These are phyloP conservation scores for Phaeotremella skinneri DNA, from an alignment of 768 basidiomycete species.

Conservation along the genomic window DNA sequence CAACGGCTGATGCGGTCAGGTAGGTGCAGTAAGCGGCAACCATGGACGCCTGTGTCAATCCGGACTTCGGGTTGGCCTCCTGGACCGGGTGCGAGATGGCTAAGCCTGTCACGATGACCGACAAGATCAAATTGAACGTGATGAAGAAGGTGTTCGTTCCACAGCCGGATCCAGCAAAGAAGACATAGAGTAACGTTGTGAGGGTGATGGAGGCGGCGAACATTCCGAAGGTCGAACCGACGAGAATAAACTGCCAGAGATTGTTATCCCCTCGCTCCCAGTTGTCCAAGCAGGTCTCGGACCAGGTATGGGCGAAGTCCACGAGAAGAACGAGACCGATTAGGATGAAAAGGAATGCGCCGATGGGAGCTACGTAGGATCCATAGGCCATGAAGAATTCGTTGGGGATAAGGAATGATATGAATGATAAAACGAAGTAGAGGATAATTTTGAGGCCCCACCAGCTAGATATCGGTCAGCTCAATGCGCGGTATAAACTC, in stretches of 20 bases:
- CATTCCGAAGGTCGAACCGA: slow-evolving; percentile 86
- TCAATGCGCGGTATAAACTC: not conserved
- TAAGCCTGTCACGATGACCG: slow-evolving; percentile 72
- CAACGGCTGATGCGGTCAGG: slow-evolving; percentile 86
- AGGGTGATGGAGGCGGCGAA: slow-evolving; percentile 80
- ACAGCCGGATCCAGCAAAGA: slow-evolving; percentile 84
- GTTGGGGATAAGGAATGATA: slow-evolving; percentile 94
- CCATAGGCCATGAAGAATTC: slow-evolving; percentile 99
- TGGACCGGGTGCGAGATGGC: slow-evolving; percentile 84
- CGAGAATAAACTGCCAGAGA: slow-evolving; percentile 93
- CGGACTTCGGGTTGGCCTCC: slow-evolving; percentile 88
- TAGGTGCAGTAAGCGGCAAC: slow-evolving; percentile 98
- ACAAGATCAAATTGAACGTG: slow-evolving; percentile 82
- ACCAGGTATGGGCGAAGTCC: slow-evolving; percentile 98
- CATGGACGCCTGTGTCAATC: slow-evolving; percentile 91
- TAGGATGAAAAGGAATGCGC: slow-evolving; percentile 91
- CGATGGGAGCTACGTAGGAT: slow-evolving; percentile 81
- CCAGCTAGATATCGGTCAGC: slow-evolving; percentile 61
- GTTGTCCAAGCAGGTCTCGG: slow-evolving; percentile 90
- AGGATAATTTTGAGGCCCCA: slow-evolving; percentile 95
- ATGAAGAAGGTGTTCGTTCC: slow-evolving; percentile 96
- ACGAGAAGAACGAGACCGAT: slow-evolving; percentile 95
- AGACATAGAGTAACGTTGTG: slow-evolving; percentile 83
- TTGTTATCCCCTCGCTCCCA: slow-evolving; percentile 87
- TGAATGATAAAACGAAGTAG: slow-evolving; percentile 75